Evolutionary conservation across 805 yeast genomes (phyloP).

Genomic region (Candida namnaoensis): DNA sequence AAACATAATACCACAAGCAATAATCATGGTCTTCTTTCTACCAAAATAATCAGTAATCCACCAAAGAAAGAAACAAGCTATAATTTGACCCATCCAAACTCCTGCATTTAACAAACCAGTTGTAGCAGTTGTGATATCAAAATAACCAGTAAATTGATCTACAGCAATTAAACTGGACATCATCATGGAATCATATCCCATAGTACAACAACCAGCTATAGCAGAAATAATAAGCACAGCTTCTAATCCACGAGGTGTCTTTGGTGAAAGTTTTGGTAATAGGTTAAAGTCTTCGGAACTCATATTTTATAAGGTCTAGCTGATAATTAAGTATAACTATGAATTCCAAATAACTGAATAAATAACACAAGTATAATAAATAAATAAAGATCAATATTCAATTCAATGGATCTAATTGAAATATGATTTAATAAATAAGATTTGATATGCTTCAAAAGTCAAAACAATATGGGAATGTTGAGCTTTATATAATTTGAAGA

Average conservation of each 20-base stretch:
- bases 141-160: constrained; percentile 3
- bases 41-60: constrained; percentile 4
- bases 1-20: background rate
- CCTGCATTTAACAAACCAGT: constrained; percentile 5
- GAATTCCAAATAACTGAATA: too few relatives aligned
- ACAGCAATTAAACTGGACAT: constrained; percentile 7
- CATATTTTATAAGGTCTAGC: too few relatives aligned
- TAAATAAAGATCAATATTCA: too few relatives aligned
- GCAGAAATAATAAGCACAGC: constrained; percentile 2
- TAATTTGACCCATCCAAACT: constrained; percentile 4
- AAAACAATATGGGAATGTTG: too few relatives aligned
- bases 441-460: too few relatives aligned
- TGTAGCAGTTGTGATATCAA: constrained; percentile 1
- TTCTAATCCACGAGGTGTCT: background rate
- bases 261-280: constrained; percentile 4
- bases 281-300: too few relatives aligned
- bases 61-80: constrained; percentile 1
- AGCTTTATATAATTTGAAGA: too few relatives aligned
- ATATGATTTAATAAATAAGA: too few relatives aligned
- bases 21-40: constrained; percentile 5
- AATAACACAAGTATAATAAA: too few relatives aligned
- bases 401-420: too few relatives aligned
- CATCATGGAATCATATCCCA: constrained; percentile 9
- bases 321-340: too few relatives aligned
- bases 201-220: constrained; percentile 6